Evolutionary conservation across 208 protist genomes (phyloP).

Genomic region (Angomonas deanei): DNA sequence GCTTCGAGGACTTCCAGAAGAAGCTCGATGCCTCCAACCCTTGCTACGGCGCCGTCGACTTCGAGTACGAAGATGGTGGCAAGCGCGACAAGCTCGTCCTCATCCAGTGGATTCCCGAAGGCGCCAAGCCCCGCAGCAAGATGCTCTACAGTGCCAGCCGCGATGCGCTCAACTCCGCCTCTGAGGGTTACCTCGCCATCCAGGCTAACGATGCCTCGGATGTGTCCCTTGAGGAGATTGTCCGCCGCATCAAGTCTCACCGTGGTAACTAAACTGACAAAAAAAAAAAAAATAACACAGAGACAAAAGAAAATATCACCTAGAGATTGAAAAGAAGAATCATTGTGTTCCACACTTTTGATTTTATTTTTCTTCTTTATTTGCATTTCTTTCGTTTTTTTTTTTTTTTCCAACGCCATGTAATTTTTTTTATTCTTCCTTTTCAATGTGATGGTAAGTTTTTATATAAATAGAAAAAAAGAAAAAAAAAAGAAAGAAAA

Average conservation of each 20-base stretch:
- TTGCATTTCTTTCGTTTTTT: constrained; percentile 10
- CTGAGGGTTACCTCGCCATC: constrained; percentile 81
- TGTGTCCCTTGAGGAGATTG: constrained; percentile 50
- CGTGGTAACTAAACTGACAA: constrained; percentile 16
- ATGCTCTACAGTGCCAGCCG: constrained; percentile 87
- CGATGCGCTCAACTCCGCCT: constrained; percentile 60
- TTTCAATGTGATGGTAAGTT: neutral
- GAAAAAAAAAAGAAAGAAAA: constrained; percentile 15
- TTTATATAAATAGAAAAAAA: neutral
- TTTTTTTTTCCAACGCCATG: constrained; percentile 10
- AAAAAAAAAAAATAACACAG: constrained; percentile 8
- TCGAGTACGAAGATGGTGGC: constrained; percentile 71
- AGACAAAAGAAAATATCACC: neutral
- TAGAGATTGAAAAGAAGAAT: neutral
- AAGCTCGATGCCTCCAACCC: constrained; percentile 64
- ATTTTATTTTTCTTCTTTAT: neutral
- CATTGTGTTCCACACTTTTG: neutral
- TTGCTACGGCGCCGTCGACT: constrained; percentile 90
- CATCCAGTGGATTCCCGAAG: constrained; percentile 86
- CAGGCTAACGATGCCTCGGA: constrained; percentile 80
- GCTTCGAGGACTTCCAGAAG: constrained; percentile 72
- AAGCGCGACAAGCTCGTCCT: constrained; percentile 84
- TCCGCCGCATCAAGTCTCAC: constrained; percentile 40
- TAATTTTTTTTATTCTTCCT: constrained; percentile 13
- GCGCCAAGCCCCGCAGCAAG: constrained; percentile 65